Evolutionary conservation across 148 eudicot genomes (phyloP).

Genomic region (Silene uniflora): DNA sequence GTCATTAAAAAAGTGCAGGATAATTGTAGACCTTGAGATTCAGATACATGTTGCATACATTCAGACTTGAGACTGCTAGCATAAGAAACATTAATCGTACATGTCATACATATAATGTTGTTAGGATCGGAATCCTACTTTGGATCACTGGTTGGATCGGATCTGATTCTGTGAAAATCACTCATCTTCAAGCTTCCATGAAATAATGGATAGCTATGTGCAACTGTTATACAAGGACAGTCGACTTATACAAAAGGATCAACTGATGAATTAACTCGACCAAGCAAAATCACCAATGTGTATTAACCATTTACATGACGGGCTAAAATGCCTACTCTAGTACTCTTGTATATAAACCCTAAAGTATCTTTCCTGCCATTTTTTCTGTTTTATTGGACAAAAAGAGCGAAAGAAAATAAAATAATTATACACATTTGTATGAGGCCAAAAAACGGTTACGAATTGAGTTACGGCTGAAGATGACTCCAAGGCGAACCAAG

Average conservation of each 20-base stretch:
- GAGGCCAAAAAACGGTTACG: constrained; percentile 25
- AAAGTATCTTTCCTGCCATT: constrained; percentile 20
- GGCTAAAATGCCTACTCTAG: constrained; percentile 6
- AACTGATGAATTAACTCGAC: constrained; percentile 7
- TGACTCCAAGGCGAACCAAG: constrained; percentile 19
- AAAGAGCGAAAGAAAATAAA: constrained; percentile 7
- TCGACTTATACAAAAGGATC: constrained; percentile 7
- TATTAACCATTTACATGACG: constrained; percentile 24
- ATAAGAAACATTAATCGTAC: too few relatives aligned
- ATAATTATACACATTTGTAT: constrained; percentile 27
- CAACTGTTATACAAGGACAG: constrained; percentile 11
- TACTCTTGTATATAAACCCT: constrained; percentile 19
- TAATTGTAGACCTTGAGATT: too few relatives aligned
- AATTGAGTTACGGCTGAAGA: constrained; percentile 18
- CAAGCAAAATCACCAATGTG: constrained; percentile 7
- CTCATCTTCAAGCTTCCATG: neutral
- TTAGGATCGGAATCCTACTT: too few relatives aligned
- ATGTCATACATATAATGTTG: too few relatives aligned
- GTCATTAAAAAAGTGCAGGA: too few relatives aligned
- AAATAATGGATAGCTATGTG: constrained; percentile 9
- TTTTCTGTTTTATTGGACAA: constrained; percentile 5
- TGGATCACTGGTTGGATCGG: too few relatives aligned
- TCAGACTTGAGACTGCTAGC: too few relatives aligned
- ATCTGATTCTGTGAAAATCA: constrained; percentile 3
- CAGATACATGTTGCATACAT: too few relatives aligned